Evolutionary conservation across 352 stramenopile species (phyloP).

Genomic region (Phytopythium boreale): DNA sequence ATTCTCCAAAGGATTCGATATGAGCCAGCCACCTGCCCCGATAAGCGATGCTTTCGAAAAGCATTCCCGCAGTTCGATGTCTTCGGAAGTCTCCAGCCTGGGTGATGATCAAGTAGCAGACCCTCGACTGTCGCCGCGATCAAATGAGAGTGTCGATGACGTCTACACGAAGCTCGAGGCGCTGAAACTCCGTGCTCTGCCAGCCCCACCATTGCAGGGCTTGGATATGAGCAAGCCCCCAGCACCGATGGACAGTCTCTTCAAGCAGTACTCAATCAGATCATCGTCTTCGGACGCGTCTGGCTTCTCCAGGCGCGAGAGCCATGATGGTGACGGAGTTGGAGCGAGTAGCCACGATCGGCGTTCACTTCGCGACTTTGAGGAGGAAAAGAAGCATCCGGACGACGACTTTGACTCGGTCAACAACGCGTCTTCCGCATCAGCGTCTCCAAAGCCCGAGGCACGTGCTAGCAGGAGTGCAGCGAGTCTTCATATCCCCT

Average conservation of each 20-base stretch:
- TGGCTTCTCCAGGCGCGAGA: not conserved
- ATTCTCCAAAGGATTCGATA: conserved; percentile 19
- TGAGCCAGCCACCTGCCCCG: conserved; percentile 32
- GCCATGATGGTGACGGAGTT: not conserved
- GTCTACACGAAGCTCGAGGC: conserved; percentile 1
- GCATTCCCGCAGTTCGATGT: not conserved
- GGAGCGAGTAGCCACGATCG: not conserved
- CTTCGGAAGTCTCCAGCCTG: not conserved
- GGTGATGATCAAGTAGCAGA: not conserved
- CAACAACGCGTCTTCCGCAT: not conserved
- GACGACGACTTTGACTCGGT: conserved; percentile 9
- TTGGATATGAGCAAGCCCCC: conserved; percentile 13
- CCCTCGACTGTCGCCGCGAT: not conserved
- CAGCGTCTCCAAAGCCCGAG: not conserved
- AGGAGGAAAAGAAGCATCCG: conserved; percentile 30
- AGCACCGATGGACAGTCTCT: conserved; percentile 2
- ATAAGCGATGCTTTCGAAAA: conserved; percentile 11
- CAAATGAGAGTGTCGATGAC: not conserved
- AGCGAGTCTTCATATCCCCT: not conserved
- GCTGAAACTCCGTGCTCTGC: not conserved
- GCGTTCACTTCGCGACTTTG: not conserved
- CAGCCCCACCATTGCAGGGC: not conserved
- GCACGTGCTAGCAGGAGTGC: not conserved
- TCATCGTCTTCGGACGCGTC: conserved; percentile 10
- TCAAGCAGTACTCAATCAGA: conserved; percentile 4